phyloP scores from a whole-genome alignment of 345 rosid species.

The Populus alba region DNA sequence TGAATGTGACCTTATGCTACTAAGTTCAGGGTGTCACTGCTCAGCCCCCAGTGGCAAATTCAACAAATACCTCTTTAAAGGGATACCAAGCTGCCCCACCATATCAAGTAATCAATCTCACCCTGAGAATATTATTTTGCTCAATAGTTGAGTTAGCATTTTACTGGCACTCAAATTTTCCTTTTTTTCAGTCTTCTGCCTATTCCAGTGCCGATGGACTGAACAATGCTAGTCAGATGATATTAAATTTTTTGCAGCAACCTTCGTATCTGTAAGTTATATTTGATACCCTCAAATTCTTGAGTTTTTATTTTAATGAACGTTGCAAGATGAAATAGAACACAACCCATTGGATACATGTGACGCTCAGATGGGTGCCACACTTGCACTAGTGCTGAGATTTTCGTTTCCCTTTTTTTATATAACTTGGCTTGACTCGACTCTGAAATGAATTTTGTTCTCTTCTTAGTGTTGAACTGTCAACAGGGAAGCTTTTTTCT shows the following conservation, averaged over 20 bases:
- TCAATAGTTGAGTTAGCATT: neutral
- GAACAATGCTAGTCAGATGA: slow-evolving; percentile 38
- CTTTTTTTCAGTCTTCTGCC: slow-evolving; percentile 37
- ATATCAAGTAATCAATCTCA: slow-evolving; percentile 49
- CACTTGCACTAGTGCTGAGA: neutral
- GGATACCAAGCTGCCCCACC: slow-evolving; percentile 45
- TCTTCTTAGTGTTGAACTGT: neutral
- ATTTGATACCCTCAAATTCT: slow-evolving; percentile 12
- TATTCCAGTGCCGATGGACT: slow-evolving; percentile 42
- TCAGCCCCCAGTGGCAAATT: slow-evolving; percentile 57
- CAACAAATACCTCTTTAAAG: slow-evolving; percentile 43
- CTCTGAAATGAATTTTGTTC: neutral
- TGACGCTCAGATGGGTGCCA: neutral
- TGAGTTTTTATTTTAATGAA: neutral
- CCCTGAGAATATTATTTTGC: neutral
- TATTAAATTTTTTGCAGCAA: slow-evolving; percentile 53
- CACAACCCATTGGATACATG: neutral
- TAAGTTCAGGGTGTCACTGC: slow-evolving; percentile 42
- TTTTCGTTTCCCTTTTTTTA: neutral
- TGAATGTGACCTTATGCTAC: slow-evolving; percentile 6
- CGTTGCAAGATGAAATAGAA: neutral
- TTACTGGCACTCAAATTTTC: slow-evolving; percentile 2
- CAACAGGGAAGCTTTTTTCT: neutral
- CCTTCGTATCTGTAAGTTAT: slow-evolving; percentile 65
- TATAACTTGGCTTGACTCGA: neutral